Conservation (phyloP, 805 yeast genomes). For the Candida pini region DNA sequence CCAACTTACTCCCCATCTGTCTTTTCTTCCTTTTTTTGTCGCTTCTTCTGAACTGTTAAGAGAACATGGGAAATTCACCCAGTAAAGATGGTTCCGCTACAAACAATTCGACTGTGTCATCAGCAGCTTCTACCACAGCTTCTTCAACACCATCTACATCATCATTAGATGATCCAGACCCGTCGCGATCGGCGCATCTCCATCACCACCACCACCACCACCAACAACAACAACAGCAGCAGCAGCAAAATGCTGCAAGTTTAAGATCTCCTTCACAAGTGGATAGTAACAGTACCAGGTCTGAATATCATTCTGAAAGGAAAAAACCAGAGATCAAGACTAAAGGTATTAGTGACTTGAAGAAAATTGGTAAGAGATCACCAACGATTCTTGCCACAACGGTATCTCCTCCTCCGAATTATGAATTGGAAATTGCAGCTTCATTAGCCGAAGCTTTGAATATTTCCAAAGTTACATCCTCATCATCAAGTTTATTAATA, state of each 20-base stretch:
- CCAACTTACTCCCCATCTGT: too few relatives aligned
- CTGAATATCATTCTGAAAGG: too few relatives aligned
- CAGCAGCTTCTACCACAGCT: too few relatives aligned
- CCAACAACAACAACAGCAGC: background rate
- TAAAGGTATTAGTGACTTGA: too few relatives aligned
- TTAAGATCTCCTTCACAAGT: background rate
- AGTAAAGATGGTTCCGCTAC: constrained; percentile 32
- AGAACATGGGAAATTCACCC: constrained; percentile 34
- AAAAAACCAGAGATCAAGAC: too few relatives aligned
- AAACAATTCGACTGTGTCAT: constrained; percentile 30
- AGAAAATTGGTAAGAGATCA: too few relatives aligned
- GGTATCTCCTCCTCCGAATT: too few relatives aligned
- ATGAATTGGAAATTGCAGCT: constrained; percentile 40
- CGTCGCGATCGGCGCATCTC: constrained; percentile 26
- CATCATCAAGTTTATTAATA: too few relatives aligned
- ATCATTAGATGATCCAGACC: constrained; percentile 29
- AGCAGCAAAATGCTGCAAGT: background rate
- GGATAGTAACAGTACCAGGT: too few relatives aligned
- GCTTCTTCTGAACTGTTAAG: background rate
- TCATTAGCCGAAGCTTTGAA: constrained; percentile 37
- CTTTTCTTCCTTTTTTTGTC: too few relatives aligned
- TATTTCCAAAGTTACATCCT: constrained; percentile 12
- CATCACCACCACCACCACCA: background rate
- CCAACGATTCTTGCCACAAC: background rate
- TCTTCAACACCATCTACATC: constrained; percentile 18